phyloP scores from a whole-genome alignment of 139 green algal genomes.

The Chlorella sp. region DNA sequence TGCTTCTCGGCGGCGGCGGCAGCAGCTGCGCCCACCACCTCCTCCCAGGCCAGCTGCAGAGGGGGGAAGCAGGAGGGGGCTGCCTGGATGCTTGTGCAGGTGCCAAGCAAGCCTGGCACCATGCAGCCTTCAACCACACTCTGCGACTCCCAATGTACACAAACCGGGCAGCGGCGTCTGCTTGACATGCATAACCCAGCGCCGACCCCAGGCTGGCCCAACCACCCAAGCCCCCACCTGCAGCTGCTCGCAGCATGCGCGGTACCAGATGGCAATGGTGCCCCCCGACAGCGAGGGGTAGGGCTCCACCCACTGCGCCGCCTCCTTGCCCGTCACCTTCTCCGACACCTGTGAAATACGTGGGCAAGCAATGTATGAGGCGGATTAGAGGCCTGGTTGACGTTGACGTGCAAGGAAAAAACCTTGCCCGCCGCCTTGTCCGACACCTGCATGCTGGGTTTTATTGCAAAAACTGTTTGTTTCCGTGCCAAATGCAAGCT shows the following conservation, averaged over 20 bases:
- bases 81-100: neutral
- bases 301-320: neutral
- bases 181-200: too few species aligned
- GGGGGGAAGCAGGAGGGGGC: neutral
- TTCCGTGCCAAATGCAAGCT: too few species aligned
- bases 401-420: too few species aligned
- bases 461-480: too few species aligned
- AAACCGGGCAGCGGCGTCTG: too few species aligned
- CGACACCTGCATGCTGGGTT: neutral
- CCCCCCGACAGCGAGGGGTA: conserved; percentile 36
- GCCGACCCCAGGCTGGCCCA: too few species aligned
- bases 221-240: conserved; percentile 30
- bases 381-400: too few species aligned
- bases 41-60: neutral
- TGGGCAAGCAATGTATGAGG: too few species aligned
- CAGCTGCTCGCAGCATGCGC: conserved; percentile 26
- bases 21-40: neutral
- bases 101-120: too few species aligned
- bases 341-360: conserved; percentile 23
- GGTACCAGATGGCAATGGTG: conserved; percentile 40
- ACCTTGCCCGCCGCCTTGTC: neutral
- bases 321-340: conserved; percentile 6
- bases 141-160: too few species aligned
- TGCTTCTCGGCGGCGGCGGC: too few species aligned
- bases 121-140: too few species aligned